Conservation (phyloP, 2,329 filamentous ascomycete species). For the Pseudogymnoascus verrucosus region DNA sequence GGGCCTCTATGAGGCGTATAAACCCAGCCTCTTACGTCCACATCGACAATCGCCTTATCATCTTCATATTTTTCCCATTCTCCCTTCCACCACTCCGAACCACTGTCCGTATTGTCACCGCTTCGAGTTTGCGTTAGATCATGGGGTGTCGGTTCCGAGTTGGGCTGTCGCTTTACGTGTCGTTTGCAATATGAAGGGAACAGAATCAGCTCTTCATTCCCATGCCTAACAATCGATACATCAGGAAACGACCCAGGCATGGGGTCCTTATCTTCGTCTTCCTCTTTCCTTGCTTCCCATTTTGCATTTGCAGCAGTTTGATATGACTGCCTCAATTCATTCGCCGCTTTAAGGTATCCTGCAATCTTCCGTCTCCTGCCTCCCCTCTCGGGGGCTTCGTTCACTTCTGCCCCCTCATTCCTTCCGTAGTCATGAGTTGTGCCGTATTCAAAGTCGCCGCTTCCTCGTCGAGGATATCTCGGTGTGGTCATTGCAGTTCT, state of each 20-base stretch:
- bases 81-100: conserved; percentile 67
- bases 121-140: conserved; percentile 21
- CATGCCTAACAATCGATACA: conserved; percentile 68
- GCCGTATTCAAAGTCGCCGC: conserved; percentile 14
- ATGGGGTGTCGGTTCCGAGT: conserved; percentile 25
- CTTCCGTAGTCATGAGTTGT: conserved; percentile 15
- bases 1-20: conserved; percentile 80
- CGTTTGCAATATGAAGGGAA: conserved; percentile 86
- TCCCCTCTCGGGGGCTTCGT: conserved; percentile 49
- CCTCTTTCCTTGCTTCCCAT: conserved; percentile 37
- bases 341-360: conserved; percentile 62
- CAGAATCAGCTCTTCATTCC: conserved; percentile 84
- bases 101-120: conserved; percentile 38
- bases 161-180: conserved; percentile 25
- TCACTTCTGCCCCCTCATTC: conserved; percentile 28
- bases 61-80: conserved; percentile 77
- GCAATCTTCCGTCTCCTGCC: conserved; percentile 72
- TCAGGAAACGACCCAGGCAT: conserved; percentile 78
- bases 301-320: conserved; percentile 42
- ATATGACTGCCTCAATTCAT: conserved; percentile 63
- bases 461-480: conserved; percentile 19
- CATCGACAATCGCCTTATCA: conserved; percentile 79
- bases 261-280: conserved; percentile 38
- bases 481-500: conserved; percentile 24
- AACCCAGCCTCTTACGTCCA: conserved; percentile 93